Evolutionary conservation across 306 rosid genomes (phyloP).

Genomic region (Alnus rubra): DNA sequence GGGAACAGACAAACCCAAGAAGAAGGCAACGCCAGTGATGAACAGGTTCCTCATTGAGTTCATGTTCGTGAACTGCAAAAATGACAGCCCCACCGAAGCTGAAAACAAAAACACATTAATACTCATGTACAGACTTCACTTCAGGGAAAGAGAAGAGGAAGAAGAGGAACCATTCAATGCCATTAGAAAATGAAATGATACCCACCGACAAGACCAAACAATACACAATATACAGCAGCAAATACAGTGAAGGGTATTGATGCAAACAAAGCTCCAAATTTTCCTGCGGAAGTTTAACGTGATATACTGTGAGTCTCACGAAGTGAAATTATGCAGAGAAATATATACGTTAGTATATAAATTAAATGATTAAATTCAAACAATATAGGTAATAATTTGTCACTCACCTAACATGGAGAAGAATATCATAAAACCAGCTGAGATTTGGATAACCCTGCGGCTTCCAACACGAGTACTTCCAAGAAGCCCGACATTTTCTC

Average conservation of each 20-base stretch:
- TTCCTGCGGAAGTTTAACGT: conserved; percentile 52
- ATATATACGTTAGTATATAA: neutral
- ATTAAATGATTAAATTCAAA: too few relatives aligned
- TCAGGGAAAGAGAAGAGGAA: neutral
- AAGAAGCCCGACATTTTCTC: conserved; percentile 95
- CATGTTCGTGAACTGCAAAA: conserved; percentile 99
- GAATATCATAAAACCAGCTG: conserved; percentile 97
- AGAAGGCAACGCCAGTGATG: conserved; percentile 79
- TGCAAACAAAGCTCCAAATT: conserved; percentile 96
- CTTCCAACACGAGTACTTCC: conserved; percentile 99
- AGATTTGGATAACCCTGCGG: conserved; percentile 94
- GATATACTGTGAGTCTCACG: too few relatives aligned
- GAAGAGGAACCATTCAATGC: neutral
- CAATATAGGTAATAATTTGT: too few relatives aligned
- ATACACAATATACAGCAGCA: conserved; percentile 86
- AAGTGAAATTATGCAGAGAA: conserved; percentile 1
- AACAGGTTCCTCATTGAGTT: conserved; percentile 96
- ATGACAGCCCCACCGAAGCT: conserved; percentile 98
- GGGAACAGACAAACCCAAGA: conserved; percentile 88
- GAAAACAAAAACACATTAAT: conserved; percentile 22
- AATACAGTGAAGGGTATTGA: conserved; percentile 93
- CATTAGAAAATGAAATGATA: neutral
- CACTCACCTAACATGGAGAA: conserved; percentile 86
- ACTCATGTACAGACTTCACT: conserved; percentile 12
- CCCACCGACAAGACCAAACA: conserved; percentile 98